Base-by-base conservation (phyloP, 495 filamentous ascomycete species). In the Aspergillus avenaceus region DNA sequence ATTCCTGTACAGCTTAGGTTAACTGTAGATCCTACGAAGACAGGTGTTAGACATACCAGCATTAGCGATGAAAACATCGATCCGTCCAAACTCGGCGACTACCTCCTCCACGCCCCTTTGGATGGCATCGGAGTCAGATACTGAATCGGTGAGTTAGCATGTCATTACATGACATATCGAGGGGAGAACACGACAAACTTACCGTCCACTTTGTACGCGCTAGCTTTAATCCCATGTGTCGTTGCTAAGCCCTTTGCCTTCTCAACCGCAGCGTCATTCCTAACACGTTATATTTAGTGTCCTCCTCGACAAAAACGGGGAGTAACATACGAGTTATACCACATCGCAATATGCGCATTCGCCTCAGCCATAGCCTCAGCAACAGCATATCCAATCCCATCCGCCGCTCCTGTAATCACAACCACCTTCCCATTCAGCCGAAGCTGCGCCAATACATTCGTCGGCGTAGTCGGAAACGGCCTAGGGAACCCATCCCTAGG, bases 1-100 rank as follows among this genome's bases (percentile, higher is more conserved):
- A 76, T 79, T 19, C 78, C 78, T 66, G n/a, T n/a, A n/a, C n/a
- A n/a, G 28, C 24, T 6, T 13, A 8, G 19, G 14, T 4, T 36
- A 5, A 53, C 29, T 51, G 22, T 36, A 37, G 1, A 27, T 37
- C 13, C n/a, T 9, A 9, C 18, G 1, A 27, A 16, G 5, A 4
- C 28, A 48, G 56, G 66, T 13, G 56, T 56, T 28, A 59, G 32
- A 23, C 47, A 41, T 80, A 14, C 85, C 85, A 16, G 83, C 80
- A 55, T 87, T 87, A 53, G 83, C 81, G 18, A 82, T 77, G 56
- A 87, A 31, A 63, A 76, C 6, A 78, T 84, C 51, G 32, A 62
- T 49, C n/a, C 49, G 32, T 2, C 41, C 41, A n/a, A 54, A 54
- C 26, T 86, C 81, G 55, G 84, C 80, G 0, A 84, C 28, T 3